These are phyloP conservation scores for Achaetomium macrosporum DNA, from an alignment of 2,329 filamentous ascomycete genomes.

Conservation along the genomic window DNA sequence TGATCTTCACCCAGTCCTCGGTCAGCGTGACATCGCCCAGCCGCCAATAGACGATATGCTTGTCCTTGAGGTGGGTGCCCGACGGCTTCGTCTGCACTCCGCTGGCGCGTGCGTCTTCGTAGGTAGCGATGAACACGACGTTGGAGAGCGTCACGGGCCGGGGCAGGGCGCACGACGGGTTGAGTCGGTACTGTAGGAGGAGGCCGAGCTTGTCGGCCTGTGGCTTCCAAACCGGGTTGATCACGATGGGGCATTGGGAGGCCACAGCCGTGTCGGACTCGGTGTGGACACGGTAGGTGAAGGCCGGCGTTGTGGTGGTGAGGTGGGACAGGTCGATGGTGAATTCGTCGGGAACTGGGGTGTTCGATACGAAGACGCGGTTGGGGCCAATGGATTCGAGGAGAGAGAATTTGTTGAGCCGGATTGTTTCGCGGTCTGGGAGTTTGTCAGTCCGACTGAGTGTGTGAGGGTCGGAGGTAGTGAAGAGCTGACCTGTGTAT, in stretches of 20 bases:
- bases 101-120: constrained; percentile 60
- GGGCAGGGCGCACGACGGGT: constrained; percentile 55
- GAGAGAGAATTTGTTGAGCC: constrained; percentile 80
- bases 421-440: constrained; percentile 59
- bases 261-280: constrained; percentile 46
- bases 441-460: constrained; percentile 20
- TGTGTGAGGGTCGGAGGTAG: background rate
- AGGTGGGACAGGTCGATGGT: constrained; percentile 67
- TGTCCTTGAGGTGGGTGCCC: constrained; percentile 73
- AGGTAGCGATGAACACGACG: constrained; percentile 64
- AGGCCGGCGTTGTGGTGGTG: constrained; percentile 66
- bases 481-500: constrained; percentile 39
- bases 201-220: constrained; percentile 81
- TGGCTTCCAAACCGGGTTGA: constrained; percentile 75
- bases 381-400: constrained; percentile 93
- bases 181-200: constrained; percentile 77
- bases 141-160: constrained; percentile 55
- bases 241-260: constrained; percentile 62
- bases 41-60: constrained; percentile 73
- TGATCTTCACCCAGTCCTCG: constrained; percentile 65
- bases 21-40: constrained; percentile 67
- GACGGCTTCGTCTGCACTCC: constrained; percentile 71
- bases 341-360: constrained; percentile 66
- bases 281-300: constrained; percentile 85
- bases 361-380: constrained; percentile 77